phyloP scores from a whole-genome alignment of 352 stramenopile genomes.

The Pythium angustatum region DNA sequence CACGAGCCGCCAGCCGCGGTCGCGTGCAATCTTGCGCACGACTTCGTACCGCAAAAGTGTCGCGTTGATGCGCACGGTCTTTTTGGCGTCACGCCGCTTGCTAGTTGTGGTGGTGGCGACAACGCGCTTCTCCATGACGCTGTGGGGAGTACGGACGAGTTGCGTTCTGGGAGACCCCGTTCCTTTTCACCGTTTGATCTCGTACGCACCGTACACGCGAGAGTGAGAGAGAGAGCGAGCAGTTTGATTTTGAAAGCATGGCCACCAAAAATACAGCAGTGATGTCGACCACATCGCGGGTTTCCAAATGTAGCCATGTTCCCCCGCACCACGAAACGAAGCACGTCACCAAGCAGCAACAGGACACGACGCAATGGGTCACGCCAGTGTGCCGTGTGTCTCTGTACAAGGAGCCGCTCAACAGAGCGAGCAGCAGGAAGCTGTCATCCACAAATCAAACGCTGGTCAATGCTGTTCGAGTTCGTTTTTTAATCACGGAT shows the following conservation, averaged over 20 bases:
- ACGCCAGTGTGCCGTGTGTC: too few relatives aligned
- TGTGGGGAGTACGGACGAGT: background rate
- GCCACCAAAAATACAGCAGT: conserved; percentile 18
- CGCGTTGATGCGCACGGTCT: conserved; percentile 67
- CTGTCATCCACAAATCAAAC: conserved; percentile 7
- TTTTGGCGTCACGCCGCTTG: too few relatives aligned
- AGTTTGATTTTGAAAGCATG: background rate
- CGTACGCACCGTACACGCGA: too few relatives aligned
- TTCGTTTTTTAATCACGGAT: conserved; percentile 13
- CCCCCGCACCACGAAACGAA: too few relatives aligned
- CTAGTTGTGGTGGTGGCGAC: too few relatives aligned
- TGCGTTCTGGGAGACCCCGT: too few relatives aligned
- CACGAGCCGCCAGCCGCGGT: conserved; percentile 74
- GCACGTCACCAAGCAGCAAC: conserved; percentile 15
- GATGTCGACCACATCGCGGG: background rate
- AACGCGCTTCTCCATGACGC: conserved; percentile 35
- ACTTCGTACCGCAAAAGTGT: conserved; percentile 83
- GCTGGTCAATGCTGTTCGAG: too few relatives aligned
- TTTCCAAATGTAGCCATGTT: conserved; percentile 16
- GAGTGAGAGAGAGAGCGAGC: background rate
- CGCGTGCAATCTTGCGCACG: conserved; percentile 72
- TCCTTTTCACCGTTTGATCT: too few relatives aligned
- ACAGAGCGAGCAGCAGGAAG: too few relatives aligned
- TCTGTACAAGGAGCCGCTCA: too few relatives aligned
- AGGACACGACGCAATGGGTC: too few relatives aligned